Evolutionary conservation across 2,329 filamentous ascomycete genomes (phyloP).

Genomic region (Diaporthe citri): DNA sequence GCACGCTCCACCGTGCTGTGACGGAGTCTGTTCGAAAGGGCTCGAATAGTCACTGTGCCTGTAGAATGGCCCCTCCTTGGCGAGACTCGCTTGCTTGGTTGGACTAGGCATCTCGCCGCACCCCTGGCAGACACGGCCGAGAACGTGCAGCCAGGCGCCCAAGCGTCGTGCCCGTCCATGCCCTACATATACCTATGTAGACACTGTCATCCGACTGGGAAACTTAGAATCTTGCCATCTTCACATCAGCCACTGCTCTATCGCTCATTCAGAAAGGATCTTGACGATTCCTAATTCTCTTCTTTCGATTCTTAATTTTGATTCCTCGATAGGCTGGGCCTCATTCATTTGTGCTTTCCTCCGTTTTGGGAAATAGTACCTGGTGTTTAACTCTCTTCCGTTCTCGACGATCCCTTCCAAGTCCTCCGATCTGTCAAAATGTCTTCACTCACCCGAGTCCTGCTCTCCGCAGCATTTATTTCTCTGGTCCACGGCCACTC

Average conservation of each 20-base stretch:
- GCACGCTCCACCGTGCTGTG: constrained; percentile 36
- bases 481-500: constrained; percentile 57
- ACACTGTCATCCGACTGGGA: constrained; percentile 24
- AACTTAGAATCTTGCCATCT: constrained; percentile 5
- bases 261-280: constrained; percentile 38
- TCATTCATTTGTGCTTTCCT: constrained; percentile 41
- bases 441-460: constrained; percentile 49
- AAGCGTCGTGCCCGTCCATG: neutral
- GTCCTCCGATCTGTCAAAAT: constrained; percentile 49
- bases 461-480: constrained; percentile 52
- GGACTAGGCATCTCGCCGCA: constrained; percentile 16
- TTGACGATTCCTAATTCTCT: constrained; percentile 36
- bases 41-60: constrained; percentile 30
- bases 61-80: constrained; percentile 29
- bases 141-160: constrained; percentile 7
- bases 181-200: constrained; percentile 36
- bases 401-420: constrained; percentile 45
- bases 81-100: constrained; percentile 35
- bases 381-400: constrained; percentile 44
- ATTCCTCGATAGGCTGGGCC: constrained; percentile 40
- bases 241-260: constrained; percentile 37
- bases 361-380: neutral
- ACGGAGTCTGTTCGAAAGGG: constrained; percentile 37
- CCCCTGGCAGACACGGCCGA: constrained; percentile 2
- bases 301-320: constrained; percentile 37